Evolutionary conservation across 345 rosid species (phyloP).

Genomic region (Citropsis articulata): DNA sequence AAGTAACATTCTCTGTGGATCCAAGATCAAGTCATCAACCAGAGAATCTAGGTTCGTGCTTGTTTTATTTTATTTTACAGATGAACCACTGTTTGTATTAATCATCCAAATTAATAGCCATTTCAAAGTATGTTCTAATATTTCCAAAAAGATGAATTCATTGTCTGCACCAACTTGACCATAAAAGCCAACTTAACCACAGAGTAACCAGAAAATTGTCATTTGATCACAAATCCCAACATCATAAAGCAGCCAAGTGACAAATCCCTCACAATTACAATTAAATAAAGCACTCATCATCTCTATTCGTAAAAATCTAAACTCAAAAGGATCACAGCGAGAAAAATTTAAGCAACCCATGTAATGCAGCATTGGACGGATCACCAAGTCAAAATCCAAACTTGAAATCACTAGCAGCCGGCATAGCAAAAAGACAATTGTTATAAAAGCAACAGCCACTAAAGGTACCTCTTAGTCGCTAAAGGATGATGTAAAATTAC

Average conservation of each 20-base stretch:
- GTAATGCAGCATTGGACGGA: background rate
- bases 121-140: background rate
- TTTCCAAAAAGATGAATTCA: background rate
- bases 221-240: background rate
- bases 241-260: background rate
- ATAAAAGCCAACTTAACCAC: background rate
- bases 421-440: background rate
- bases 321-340: background rate
- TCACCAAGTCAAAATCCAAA: conserved; percentile 11
- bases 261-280: background rate
- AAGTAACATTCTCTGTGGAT: background rate
- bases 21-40: background rate
- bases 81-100: background rate
- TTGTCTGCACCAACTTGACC: background rate
- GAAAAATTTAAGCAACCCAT: background rate
- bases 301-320: background rate
- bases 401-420: conserved; percentile 1
- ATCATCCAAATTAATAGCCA: background rate
- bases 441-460: background rate
- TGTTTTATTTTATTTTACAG: background rate
- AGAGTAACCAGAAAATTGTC: background rate
- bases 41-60: background rate
- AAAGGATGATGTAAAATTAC: background rate
- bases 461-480: background rate
- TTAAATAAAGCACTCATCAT: background rate